These are phyloP conservation scores for Metahyphopichia silvanorum DNA, from an alignment of 805 yeast species.

Conservation along the genomic window DNA sequence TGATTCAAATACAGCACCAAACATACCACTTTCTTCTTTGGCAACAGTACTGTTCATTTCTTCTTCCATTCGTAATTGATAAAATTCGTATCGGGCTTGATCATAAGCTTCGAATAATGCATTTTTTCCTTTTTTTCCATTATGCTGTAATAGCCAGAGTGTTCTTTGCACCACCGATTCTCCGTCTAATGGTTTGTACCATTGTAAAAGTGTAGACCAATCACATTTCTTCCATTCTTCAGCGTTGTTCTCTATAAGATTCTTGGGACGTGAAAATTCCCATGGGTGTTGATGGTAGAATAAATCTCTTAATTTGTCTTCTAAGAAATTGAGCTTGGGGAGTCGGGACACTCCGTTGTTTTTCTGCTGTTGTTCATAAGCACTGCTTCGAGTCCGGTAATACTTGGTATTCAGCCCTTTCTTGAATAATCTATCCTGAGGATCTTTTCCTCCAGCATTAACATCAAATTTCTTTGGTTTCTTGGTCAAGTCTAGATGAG, in stretches of 20 bases:
- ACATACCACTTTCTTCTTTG: slow-evolving; percentile 81
- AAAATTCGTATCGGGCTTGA: slow-evolving; percentile 83
- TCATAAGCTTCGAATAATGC: slow-evolving; percentile 70
- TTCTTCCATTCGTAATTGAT: slow-evolving; percentile 77
- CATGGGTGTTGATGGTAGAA: slow-evolving; percentile 96
- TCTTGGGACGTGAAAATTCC: slow-evolving; percentile 92
- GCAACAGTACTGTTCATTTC: slow-evolving; percentile 72
- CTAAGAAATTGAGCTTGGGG: slow-evolving; percentile 55
- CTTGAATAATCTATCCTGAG: slow-evolving; percentile 16
- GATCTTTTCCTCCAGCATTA: slow-evolving; percentile 25
- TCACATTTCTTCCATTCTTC: slow-evolving; percentile 54
- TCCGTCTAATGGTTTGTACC: slow-evolving; percentile 76
- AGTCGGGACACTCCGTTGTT: slow-evolving; percentile 44
- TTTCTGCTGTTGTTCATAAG: slow-evolving; percentile 32
- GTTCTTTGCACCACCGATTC: slow-evolving; percentile 56
- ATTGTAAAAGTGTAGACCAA: slow-evolving; percentile 79
- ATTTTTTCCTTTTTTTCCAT: slow-evolving; percentile 14
- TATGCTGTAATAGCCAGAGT: slow-evolving; percentile 26
- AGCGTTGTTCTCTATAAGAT: slow-evolving; percentile 72
- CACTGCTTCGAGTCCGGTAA: slow-evolving; percentile 47
- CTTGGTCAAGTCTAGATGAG: slow-evolving; percentile 58
- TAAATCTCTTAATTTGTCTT: slow-evolving; percentile 77
- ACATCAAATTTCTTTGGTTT: slow-evolving; percentile 31
- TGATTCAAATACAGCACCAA: slow-evolving; percentile 69
- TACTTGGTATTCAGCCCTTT: slow-evolving; percentile 14